phyloP scores from a whole-genome alignment of 345 rosid genomes.

The Citrus mangshanensis region DNA sequence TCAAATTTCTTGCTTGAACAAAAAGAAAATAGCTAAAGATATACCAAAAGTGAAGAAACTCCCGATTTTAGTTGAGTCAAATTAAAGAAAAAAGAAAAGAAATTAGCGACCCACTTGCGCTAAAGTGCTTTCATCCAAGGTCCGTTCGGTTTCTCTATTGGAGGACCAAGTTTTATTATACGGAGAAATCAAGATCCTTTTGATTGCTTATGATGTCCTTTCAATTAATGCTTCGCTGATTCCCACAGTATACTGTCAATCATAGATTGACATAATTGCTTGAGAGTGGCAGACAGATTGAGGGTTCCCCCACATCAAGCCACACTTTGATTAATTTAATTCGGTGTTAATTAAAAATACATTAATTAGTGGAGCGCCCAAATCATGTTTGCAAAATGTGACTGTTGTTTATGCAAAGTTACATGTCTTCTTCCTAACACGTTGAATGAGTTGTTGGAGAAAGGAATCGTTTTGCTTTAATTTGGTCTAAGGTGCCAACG shows the following conservation, averaged over 20 bases:
- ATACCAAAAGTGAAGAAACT: conserved; percentile 6
- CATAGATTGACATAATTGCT: conserved; percentile 13
- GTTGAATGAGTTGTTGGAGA: background rate
- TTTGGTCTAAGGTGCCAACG: background rate
- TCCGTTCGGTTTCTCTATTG: background rate
- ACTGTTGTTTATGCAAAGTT: conserved; percentile 11
- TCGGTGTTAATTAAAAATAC: conserved; percentile 7
- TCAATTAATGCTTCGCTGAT: conserved; percentile 32
- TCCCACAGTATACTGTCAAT: conserved; percentile 28
- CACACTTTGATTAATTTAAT: conserved; percentile 20
- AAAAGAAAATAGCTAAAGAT: background rate
- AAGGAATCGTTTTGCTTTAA: background rate
- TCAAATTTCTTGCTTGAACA: background rate
- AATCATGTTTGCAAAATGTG: conserved; percentile 18
- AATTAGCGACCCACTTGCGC: conserved; percentile 19
- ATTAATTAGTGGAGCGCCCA: conserved; percentile 27
- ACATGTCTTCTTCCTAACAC: background rate
- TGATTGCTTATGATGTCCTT: conserved; percentile 31
- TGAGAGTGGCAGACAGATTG: conserved; percentile 57
- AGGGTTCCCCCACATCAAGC: conserved; percentile 37
- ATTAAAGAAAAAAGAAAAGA: background rate
- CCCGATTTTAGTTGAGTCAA: background rate
- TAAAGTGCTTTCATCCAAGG: conserved; percentile 12
- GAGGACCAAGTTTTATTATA: background rate
- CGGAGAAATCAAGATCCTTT: conserved; percentile 21